Percentiles rank a stretch among this genome's conserved stretches.
phyloP scores from a whole-genome alignment of 768 basidiomycete genomes.

The Phaeolepiota aurea region DNA sequence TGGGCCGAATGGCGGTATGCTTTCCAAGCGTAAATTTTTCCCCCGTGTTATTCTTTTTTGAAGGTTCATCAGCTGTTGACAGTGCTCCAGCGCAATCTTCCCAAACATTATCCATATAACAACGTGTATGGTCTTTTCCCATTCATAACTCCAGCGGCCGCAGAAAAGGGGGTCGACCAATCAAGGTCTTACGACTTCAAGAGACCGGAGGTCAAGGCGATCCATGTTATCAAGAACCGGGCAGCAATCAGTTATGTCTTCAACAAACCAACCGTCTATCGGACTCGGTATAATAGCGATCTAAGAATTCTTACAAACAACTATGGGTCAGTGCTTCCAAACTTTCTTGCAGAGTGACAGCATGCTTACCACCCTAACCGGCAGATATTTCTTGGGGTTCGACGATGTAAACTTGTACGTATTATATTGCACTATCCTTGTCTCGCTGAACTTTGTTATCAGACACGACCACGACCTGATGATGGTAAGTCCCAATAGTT shows the following conservation, averaged over 20 bases:
- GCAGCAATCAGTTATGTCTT: constrained; percentile 12
- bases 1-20: constrained; percentile 11
- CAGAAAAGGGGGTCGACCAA: not conserved
- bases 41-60: no score
- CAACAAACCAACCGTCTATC: constrained; percentile 9
- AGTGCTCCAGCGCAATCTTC: constrained; percentile 17
- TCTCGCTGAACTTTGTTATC: not conserved
- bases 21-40: constrained; percentile 12
- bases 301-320: constrained; percentile 10
- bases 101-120: constrained; percentile 13
- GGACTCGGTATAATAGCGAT: constrained; percentile 8
- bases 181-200: constrained; percentile 7
- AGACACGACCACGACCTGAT: constrained; percentile 14
- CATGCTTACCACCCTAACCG: no score
- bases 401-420: constrained; percentile 11
- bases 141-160: constrained; percentile 6
- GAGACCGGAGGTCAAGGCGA: constrained; percentile 4
- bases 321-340: constrained; percentile 10
- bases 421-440: not conserved
- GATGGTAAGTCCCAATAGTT: constrained; percentile 7
- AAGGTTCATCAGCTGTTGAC: no score
- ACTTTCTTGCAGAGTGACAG: no score
- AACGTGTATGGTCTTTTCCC: constrained; percentile 16
- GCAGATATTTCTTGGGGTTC: constrained; percentile 12
- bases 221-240: constrained; percentile 8